phyloP scores from a whole-genome alignment of 164 flowering plant species.

The Brasenia schreberi region DNA sequence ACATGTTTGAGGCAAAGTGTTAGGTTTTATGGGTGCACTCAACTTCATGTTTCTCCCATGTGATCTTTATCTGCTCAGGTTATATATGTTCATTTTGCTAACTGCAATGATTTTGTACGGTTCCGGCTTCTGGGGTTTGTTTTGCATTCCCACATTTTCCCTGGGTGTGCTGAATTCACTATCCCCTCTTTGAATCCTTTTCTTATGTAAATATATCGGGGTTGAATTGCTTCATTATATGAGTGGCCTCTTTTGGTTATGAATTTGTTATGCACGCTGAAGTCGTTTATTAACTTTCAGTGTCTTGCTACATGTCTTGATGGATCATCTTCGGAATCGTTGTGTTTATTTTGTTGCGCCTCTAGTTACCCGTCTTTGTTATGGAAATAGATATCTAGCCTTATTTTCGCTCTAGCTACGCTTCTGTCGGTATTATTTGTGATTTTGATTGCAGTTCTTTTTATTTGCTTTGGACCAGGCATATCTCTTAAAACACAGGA shows the following conservation, averaged over 20 bases:
- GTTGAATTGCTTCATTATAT: too few relatives aligned
- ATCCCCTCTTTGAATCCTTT: too few relatives aligned
- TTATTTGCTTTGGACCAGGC: conserved; percentile 22
- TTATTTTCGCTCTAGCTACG: not conserved
- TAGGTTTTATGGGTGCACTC: not conserved
- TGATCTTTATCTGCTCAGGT: not conserved
- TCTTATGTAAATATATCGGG: too few relatives aligned
- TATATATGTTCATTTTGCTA: too few relatives aligned
- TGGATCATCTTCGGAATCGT: not conserved
- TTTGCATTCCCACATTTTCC: too few relatives aligned
- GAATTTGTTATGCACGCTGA: not conserved
- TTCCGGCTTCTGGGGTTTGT: too few relatives aligned
- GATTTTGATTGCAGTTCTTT: not conserved
- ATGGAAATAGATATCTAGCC: not conserved
- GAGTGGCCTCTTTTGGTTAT: not conserved
- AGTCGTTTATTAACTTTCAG: not conserved
- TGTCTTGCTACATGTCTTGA: not conserved
- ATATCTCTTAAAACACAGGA: conserved; percentile 62
- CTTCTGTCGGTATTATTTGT: not conserved
- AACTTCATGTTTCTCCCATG: not conserved
- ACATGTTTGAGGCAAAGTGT: not conserved
- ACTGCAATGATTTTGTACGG: too few relatives aligned
- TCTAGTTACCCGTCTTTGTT: not conserved
- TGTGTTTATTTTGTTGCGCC: not conserved
- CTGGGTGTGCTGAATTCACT: too few relatives aligned